Percentiles rank a stretch among this genome's conserved stretches.
Evolutionary conservation across 192 early-diverging fungal species (phyloP).

Genomic region (Mortierella antarctica): DNA sequence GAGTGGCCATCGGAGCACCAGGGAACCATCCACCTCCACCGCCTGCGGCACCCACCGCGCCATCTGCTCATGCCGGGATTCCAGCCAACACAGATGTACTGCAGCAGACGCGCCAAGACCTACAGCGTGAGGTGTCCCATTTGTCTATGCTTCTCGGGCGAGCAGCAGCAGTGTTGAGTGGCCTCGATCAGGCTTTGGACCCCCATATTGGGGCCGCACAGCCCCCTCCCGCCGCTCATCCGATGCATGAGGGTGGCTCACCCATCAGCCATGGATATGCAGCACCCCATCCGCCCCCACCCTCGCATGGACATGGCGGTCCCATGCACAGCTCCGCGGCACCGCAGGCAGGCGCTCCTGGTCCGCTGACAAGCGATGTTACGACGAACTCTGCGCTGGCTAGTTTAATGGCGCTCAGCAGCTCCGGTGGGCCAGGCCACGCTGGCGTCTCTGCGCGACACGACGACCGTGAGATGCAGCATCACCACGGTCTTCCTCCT

Average conservation of each 20-base stretch:
- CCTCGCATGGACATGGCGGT: constrained; percentile 6
- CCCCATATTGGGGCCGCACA: constrained; percentile 29
- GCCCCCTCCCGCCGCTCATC: constrained; percentile 28
- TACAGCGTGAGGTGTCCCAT: constrained; percentile 65
- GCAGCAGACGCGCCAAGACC: constrained; percentile 64
- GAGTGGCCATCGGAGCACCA: constrained; percentile 22
- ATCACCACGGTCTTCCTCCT: constrained; percentile 17
- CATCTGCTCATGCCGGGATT: not conserved
- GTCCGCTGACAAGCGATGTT: constrained; percentile 14
- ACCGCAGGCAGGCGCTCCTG: constrained; percentile 6
- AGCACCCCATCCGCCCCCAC: not conserved
- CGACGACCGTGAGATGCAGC: constrained; percentile 42
- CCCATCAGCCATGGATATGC: constrained; percentile 35
- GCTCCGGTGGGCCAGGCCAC: constrained; percentile 17
- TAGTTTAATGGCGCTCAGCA: constrained; percentile 33
- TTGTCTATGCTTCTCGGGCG: constrained; percentile 60
- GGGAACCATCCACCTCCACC: constrained; percentile 14
- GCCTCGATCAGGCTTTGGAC: constrained; percentile 63
- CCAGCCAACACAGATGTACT: constrained; percentile 55
- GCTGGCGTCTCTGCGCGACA: constrained; percentile 2
- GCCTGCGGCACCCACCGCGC: constrained; percentile 3
- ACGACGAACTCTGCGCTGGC: constrained; percentile 35
- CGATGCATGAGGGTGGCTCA: constrained; percentile 25
- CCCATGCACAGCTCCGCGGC: constrained; percentile 3
- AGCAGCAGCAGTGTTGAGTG: constrained; percentile 65